These are phyloP conservation scores for Tolypocladium sp. DNA, from an alignment of 2,329 filamentous ascomycete genomes.

Conservation along the genomic window DNA sequence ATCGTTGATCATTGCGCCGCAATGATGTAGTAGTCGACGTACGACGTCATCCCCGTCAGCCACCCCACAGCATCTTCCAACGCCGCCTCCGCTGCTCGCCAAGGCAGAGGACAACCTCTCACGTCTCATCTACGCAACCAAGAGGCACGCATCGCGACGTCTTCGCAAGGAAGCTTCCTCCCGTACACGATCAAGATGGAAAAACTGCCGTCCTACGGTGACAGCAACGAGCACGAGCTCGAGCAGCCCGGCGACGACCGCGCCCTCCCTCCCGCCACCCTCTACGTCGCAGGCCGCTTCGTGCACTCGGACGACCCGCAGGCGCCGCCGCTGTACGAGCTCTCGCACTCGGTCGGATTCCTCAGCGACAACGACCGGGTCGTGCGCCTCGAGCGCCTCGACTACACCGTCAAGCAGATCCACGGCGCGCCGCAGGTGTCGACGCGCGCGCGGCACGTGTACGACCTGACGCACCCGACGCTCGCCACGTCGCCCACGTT, in stretches of 20 bases:
- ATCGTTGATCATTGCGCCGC: not conserved
- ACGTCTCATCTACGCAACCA: not conserved
- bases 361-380: constrained; percentile 20
- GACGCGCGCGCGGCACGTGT: constrained; percentile 21
- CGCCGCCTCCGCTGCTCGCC: not conserved
- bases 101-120: not conserved
- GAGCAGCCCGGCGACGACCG: constrained; percentile 3
- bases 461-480: constrained; percentile 23
- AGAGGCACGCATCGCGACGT: too few relatives aligned
- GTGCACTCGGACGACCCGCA: constrained; percentile 19
- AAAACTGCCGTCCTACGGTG: constrained; percentile 14
- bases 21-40: not conserved
- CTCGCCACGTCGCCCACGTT: constrained; percentile 17
- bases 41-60: not conserved
- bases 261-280: constrained; percentile 19
- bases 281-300: constrained; percentile 23
- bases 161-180: not conserved
- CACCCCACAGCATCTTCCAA: not conserved
- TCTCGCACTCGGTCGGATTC: constrained; percentile 23
- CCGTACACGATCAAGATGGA: not conserved
- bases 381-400: constrained; percentile 21
- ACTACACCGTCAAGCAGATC: constrained; percentile 14
- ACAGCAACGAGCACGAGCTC: constrained; percentile 1
- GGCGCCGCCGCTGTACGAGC: constrained; percentile 23
- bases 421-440: constrained; percentile 14